Conservation (phyloP, 176 grass and related monocot species). For the Pontederia paniculata region DNA sequence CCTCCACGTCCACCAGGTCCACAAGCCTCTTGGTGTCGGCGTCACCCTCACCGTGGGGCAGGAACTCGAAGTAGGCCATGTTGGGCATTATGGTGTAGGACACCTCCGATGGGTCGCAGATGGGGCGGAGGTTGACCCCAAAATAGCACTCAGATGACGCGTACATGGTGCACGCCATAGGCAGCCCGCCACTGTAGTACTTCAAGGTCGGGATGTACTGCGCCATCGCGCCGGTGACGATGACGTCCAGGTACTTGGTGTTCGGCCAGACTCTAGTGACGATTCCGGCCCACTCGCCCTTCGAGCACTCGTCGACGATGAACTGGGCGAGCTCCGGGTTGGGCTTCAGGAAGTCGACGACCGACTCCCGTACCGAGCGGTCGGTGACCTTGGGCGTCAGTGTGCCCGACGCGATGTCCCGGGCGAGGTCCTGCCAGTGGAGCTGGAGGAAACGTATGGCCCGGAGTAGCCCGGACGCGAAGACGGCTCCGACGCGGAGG, state of each 20-base stretch:
- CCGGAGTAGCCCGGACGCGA: slow-evolving; percentile 85
- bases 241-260: slow-evolving; percentile 92
- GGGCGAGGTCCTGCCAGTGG: slow-evolving; percentile 69
- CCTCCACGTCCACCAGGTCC: slow-evolving; percentile 71
- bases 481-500: slow-evolving; percentile 91
- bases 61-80: slow-evolving; percentile 99
- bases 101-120: slow-evolving; percentile 73
- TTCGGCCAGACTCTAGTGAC: slow-evolving; percentile 75
- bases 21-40: slow-evolving; percentile 35
- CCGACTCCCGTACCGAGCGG: slow-evolving; percentile 49
- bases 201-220: slow-evolving; percentile 88
- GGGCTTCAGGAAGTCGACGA: slow-evolving; percentile 42
- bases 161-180: slow-evolving; percentile 98
- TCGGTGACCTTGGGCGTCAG: slow-evolving; percentile 57
- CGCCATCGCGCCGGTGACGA: slow-evolving; percentile 92
- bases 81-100: slow-evolving; percentile 99
- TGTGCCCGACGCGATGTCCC: slow-evolving; percentile 42
- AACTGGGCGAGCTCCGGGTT: slow-evolving; percentile 52
- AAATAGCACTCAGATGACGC: slow-evolving; percentile 95
- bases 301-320: slow-evolving; percentile 46
- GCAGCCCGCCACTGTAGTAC: slow-evolving; percentile 73
- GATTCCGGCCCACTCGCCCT: slow-evolving; percentile 73
- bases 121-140: slow-evolving; percentile 75
- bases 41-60: slow-evolving; percentile 37
- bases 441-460: slow-evolving; percentile 95